Conservation (phyloP, 2,329 filamentous ascomycete genomes). For the Epichloe bromicola region DNA sequence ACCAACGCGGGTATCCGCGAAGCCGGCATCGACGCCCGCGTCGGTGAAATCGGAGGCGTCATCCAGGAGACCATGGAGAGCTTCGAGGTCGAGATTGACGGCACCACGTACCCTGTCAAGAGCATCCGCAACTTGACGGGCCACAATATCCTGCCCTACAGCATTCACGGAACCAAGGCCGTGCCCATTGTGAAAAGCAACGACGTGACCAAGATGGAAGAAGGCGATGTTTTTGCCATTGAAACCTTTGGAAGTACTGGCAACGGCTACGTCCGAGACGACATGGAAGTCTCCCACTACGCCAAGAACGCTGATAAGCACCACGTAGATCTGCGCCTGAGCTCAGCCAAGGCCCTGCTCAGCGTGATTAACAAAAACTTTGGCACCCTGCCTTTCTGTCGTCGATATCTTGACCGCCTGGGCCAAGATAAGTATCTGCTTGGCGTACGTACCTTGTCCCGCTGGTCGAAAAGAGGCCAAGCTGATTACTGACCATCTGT, state of each 20-base stretch:
- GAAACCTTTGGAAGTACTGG: constrained; percentile 94
- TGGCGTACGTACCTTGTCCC: constrained; percentile 44
- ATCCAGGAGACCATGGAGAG: constrained; percentile 92
- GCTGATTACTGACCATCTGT: neutral
- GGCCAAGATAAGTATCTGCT: constrained; percentile 90
- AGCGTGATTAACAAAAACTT: constrained; percentile 95
- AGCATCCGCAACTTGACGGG: constrained; percentile 78
- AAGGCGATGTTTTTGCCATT: constrained; percentile 88
- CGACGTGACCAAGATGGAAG: constrained; percentile 93
- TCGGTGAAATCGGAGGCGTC: constrained; percentile 69
- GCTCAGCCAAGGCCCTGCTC: constrained; percentile 73
- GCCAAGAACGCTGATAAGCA: constrained; percentile 60
- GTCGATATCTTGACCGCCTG: constrained; percentile 82
- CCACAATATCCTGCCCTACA: constrained; percentile 79
- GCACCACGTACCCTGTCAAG: constrained; percentile 68
- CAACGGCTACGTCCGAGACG: constrained; percentile 74
- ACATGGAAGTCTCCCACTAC: constrained; percentile 86
- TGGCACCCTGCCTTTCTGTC: constrained; percentile 80
- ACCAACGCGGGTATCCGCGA: constrained; percentile 74
- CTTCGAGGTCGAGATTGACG: constrained; percentile 76
- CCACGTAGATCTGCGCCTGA: constrained; percentile 62
- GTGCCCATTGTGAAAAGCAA: constrained; percentile 85
- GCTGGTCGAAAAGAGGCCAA: neutral
- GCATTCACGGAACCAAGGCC: constrained; percentile 85
- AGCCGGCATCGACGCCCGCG: constrained; percentile 82